Conservation (phyloP, 2,329 filamentous ascomycete species). For the Pyricularia grisea region DNA sequence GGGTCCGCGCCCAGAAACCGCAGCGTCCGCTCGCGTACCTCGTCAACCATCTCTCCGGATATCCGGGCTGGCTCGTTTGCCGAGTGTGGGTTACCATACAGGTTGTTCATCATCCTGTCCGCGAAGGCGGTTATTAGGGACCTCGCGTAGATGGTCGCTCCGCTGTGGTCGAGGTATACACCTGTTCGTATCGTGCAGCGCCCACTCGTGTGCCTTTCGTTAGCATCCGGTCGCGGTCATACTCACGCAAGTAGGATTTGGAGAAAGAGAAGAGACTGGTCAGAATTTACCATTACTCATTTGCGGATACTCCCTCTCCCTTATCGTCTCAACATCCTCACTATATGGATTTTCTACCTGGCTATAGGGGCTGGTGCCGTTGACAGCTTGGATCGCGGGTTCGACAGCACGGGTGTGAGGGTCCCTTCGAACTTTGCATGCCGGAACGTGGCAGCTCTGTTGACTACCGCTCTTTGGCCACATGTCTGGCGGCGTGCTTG, state of each 20-base stretch:
- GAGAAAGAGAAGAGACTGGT: neutral
- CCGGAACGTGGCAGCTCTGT: neutral
- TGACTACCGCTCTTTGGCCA: neutral
- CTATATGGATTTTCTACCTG: constrained; percentile 14
- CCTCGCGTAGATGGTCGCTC: constrained; percentile 46
- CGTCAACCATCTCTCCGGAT: constrained; percentile 47
- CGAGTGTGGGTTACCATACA: constrained; percentile 64
- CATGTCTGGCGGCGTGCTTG: neutral
- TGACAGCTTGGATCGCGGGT: neutral
- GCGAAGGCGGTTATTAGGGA: constrained; percentile 48
- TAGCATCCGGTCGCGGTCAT: neutral
- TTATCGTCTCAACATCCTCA: constrained; percentile 24
- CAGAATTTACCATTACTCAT: constrained; percentile 27
- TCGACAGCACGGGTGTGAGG: neutral
- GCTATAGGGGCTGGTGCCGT: neutral
- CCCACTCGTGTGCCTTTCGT: neutral
- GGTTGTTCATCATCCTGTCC: constrained; percentile 39
- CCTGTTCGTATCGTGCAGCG: constrained; percentile 16
- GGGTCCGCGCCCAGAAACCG: constrained; percentile 49
- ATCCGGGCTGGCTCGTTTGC: constrained; percentile 48
- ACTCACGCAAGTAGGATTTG: too few relatives aligned
- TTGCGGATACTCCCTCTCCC: constrained; percentile 29
- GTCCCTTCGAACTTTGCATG: neutral
- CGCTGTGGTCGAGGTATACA: constrained; percentile 49
- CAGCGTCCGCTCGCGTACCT: constrained; percentile 42